Conservation (phyloP, 805 yeast genomes). For the Blastobotrys peoriensis region DNA sequence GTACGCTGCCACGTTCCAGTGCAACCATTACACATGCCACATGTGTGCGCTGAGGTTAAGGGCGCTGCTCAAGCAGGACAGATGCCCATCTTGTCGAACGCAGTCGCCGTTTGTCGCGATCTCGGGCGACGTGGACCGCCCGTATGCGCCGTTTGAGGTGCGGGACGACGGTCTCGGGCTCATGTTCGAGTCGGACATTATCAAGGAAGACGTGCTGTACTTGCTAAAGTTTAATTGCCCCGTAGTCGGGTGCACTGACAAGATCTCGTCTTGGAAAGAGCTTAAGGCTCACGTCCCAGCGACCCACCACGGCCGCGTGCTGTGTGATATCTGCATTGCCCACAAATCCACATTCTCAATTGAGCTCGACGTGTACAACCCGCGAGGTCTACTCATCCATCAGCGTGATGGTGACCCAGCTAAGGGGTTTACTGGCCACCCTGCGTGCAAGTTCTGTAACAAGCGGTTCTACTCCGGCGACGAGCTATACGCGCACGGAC, state of each 20-base stretch:
- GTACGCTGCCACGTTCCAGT: slow-evolving; percentile 68
- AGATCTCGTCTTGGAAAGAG: slow-evolving; percentile 46
- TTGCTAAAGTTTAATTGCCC: slow-evolving; percentile 57
- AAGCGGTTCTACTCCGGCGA: slow-evolving; percentile 82
- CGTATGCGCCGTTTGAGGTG: neutral
- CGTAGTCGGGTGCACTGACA: slow-evolving; percentile 32
- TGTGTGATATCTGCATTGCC: slow-evolving; percentile 73
- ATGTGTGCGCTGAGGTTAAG: slow-evolving; percentile 77
- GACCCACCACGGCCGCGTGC: slow-evolving; percentile 61
- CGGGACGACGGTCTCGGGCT: slow-evolving; percentile 45
- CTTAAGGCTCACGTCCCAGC: slow-evolving; percentile 58
- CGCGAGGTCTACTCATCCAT: slow-evolving; percentile 61
- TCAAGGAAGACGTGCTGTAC: slow-evolving; percentile 42
- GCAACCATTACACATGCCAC: slow-evolving; percentile 82
- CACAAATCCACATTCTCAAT: slow-evolving; percentile 69
- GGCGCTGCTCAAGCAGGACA: slow-evolving; percentile 63
- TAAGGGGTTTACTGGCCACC: slow-evolving; percentile 80
- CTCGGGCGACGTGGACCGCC: neutral
- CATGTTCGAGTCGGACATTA: slow-evolving; percentile 51
- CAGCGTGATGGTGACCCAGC: slow-evolving; percentile 60
- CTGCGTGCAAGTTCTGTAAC: slow-evolving; percentile 75
- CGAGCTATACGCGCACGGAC: slow-evolving; percentile 74
- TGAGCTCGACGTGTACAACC: slow-evolving; percentile 60
- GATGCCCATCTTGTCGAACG: slow-evolving; percentile 77
- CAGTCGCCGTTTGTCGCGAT: slow-evolving; percentile 5